Evolutionary conservation across 352 stramenopile genomes (phyloP).

Genomic region (Phytophthora vignae): DNA sequence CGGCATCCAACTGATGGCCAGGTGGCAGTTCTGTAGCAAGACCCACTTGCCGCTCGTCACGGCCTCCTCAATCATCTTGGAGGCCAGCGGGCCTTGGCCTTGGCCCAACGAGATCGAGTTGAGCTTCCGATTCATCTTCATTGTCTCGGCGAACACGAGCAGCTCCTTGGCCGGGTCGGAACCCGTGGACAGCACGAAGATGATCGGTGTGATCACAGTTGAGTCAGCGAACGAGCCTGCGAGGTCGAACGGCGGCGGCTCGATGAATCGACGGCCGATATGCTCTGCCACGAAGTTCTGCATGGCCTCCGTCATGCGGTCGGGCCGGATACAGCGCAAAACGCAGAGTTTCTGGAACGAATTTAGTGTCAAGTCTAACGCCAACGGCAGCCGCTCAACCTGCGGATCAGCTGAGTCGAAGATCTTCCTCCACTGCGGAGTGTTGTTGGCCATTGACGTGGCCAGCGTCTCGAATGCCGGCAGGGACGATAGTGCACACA

Average conservation of each 20-base stretch:
- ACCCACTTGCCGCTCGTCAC: conserved; percentile 94
- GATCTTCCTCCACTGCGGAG: conserved; percentile 65
- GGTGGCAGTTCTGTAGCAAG: conserved; percentile 95
- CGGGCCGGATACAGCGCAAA: conserved; percentile 77
- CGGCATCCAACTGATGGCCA: conserved; percentile 96
- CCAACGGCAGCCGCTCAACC: conserved; percentile 72
- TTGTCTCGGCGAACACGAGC: conserved; percentile 88
- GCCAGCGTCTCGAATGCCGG: conserved; percentile 68
- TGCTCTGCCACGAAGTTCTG: conserved; percentile 90
- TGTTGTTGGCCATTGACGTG: conserved; percentile 58
- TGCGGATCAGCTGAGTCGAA: conserved; percentile 88
- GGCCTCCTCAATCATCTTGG: conserved; percentile 92
- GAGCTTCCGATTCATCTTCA: conserved; percentile 90
- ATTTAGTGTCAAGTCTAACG: conserved; percentile 68
- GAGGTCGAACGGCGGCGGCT: conserved; percentile 92
- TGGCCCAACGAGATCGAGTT: conserved; percentile 95
- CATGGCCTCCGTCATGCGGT: conserved; percentile 91
- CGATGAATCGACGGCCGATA: conserved; percentile 91
- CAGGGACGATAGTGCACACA: conserved; percentile 77
- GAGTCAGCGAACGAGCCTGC: conserved; percentile 92
- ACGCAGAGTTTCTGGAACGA: conserved; percentile 88
- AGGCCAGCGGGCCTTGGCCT: conserved; percentile 91
- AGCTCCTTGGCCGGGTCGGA: conserved; percentile 95
- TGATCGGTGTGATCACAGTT: conserved; percentile 89
- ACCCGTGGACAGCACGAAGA: conserved; percentile 95